Evolutionary conservation across 164 flowering plant species (phyloP), one percentile per base, ranked within the genome.

Genomic region (Liriodendron chinense): DNA sequence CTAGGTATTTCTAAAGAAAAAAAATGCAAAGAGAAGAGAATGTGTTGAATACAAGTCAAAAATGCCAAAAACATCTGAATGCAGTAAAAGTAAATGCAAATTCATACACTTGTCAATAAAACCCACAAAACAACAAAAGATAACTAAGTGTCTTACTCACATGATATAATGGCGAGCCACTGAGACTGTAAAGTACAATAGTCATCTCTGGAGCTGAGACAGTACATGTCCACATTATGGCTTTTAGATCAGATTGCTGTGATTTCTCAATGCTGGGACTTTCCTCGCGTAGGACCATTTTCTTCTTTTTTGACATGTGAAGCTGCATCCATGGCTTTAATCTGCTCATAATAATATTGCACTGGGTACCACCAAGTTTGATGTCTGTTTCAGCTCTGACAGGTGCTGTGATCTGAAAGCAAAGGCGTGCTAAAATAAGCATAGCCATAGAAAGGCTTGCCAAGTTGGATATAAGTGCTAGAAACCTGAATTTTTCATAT

Each of bases 121-220:
- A 47, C 22, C 43, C 9, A 5, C 47, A 20, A 20, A 47, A 47
- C 10, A 47, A 23, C 8, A 47, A 47, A 14, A 3, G 43, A n/a
- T n/a, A n/a, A 47, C 16, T 43, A 67, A 16, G 26, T 26, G 14
- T 28, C 26, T n/a, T 2, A 63, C 97, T 87, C 85, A 96, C 99
- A 83, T 91, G 96, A 81, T 86, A 96, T 21, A 94, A 72, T 20
- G 93, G 90, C 69, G 74, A 75, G 73, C 90, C 91, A 74, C 75
- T 83, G 78, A 90, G 72, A 79, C 87, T 84, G 74, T 88, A 89
- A 50, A 96, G 88, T 81, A 88, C 87, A 78, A 91, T 61, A 75
- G 96, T 88, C 98, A 96, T 91, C 86, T 96, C 99, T 70, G 99
- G 99, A 26, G 98, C 98, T 49, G 98, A 92, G 66, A 93, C 78